Conservation (phyloP, 345 rosid genomes). For the Barbarea vulgaris region DNA sequence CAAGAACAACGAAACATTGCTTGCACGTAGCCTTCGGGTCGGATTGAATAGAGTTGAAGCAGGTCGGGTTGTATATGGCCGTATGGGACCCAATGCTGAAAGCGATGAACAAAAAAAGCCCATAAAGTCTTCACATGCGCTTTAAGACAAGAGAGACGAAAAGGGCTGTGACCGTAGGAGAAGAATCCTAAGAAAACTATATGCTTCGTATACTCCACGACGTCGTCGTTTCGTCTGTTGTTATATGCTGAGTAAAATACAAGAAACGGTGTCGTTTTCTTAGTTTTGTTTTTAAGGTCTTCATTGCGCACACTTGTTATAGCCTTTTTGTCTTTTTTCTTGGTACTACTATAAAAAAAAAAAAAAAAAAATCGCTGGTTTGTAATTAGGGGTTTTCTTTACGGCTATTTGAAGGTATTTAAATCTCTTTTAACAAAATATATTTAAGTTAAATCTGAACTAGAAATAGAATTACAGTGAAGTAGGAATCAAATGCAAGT, state of each 20-base stretch:
- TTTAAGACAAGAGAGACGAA: conserved; percentile 23
- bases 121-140: conserved; percentile 30
- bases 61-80: conserved; percentile 6
- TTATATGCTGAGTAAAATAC: conserved; percentile 7
- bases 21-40: conserved; percentile 10
- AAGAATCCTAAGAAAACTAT: conserved; percentile 38
- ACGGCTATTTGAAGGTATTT: not conserved
- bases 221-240: conserved; percentile 31
- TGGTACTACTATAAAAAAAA: not conserved
- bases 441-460: not conserved
- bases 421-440: not conserved
- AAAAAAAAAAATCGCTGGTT: not conserved
- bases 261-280: conserved; percentile 28
- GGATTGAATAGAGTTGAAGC: not conserved
- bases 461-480: not conserved
- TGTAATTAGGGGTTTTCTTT: not conserved
- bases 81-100: conserved; percentile 19
- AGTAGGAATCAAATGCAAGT: not conserved
- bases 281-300: conserved; percentile 16
- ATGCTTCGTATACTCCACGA: conserved; percentile 26
- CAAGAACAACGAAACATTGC: conserved; percentile 32
- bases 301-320: conserved; percentile 12
- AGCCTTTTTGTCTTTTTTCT: not conserved
- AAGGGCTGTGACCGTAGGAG: conserved; percentile 10
- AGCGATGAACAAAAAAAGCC: conserved; percentile 36